Evolutionary conservation across 768 basidiomycete species (phyloP).

Genomic region (Amanita molliuscula): DNA sequence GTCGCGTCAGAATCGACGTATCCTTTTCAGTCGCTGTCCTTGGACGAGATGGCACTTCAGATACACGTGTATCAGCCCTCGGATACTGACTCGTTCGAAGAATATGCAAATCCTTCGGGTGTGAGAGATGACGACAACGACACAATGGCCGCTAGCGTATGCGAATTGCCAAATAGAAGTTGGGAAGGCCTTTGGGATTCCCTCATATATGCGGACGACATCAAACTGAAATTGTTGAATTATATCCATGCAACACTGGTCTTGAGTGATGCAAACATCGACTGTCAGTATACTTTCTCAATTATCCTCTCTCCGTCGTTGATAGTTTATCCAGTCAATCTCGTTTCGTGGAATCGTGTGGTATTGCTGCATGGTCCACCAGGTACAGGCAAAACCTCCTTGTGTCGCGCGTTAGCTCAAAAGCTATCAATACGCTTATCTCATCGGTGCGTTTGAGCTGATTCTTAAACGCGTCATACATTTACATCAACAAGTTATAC

Average conservation of each 20-base stretch:
- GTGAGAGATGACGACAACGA: conserved; percentile 56
- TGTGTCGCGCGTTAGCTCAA: conserved; percentile 91
- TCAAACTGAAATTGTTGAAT: conserved; percentile 83
- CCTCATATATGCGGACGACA: conserved; percentile 72
- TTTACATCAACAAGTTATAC: conserved; percentile 49
- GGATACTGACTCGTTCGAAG: conserved; percentile 57
- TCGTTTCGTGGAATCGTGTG: conserved; percentile 93
- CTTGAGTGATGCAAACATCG: conserved; percentile 83
- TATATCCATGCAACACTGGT: conserved; percentile 92
- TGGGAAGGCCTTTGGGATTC: conserved; percentile 94
- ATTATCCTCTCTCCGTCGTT: conserved; percentile 2
- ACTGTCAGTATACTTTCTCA: conserved; percentile 42
- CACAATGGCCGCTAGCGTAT: conserved; percentile 82
- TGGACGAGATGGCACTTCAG: conserved; percentile 54
- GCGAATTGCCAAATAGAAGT: conserved; percentile 72
- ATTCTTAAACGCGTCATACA: background rate
- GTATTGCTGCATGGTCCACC: conserved; percentile 94
- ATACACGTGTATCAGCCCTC: conserved; percentile 86
- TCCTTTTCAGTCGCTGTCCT: conserved; percentile 38
- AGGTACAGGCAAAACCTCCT: conserved; percentile 93
- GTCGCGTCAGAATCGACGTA: conserved; percentile 61
- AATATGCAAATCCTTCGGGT: conserved; percentile 52
- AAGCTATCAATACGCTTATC: conserved; percentile 89
- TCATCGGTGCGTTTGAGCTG: conserved; percentile 44
- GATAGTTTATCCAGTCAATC: conserved; percentile 48